These are phyloP conservation scores for Citrus sinensis DNA, from an alignment of 345 rosid species.

Conservation along the genomic window DVS_A1.0 CM039167.1:14874001-14874500, in stretches of 20 bases:
- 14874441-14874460: background rate
- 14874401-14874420: background rate
- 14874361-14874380: conserved; percentile 74
- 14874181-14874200: background rate
- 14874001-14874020: background rate
- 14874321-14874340: background rate
- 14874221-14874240: conserved; percentile 2
- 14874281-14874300: background rate
- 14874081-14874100: background rate
- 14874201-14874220: background rate
- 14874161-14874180: background rate
- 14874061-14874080: background rate
- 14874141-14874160: background rate
- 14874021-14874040: background rate
- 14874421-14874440: background rate
- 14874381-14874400: too few species aligned
- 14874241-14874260: background rate
- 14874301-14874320: conserved; percentile 9
- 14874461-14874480: background rate
- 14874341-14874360: conserved; percentile 64
- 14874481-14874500: too few species aligned
- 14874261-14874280: conserved; percentile 8
- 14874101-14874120: background rate
- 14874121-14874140: background rate
- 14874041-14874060: background rate